Evolutionary conservation across 345 rosid genomes (phyloP).

Genomic region (Salix koriyanagi): DNA sequence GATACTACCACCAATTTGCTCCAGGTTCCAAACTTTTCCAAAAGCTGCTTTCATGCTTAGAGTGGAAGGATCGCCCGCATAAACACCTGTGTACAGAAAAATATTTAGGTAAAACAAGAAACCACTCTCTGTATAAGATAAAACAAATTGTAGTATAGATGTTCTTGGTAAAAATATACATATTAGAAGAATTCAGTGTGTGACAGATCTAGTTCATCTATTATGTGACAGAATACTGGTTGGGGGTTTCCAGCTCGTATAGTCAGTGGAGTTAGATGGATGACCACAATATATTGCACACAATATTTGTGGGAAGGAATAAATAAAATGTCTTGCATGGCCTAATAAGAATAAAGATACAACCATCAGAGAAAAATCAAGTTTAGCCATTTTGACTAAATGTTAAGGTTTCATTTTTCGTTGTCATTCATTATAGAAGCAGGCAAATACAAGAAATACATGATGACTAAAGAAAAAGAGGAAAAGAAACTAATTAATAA

Average conservation of each 20-base stretch:
- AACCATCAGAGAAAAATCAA: background rate
- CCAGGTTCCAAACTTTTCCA: conserved; percentile 95
- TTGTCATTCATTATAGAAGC: background rate
- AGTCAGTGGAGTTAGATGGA: background rate
- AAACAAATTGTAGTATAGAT: background rate
- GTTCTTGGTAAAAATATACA: background rate
- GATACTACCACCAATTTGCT: conserved; percentile 81
- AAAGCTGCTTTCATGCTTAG: conserved; percentile 94
- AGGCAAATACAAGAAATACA: background rate
- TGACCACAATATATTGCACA: background rate
- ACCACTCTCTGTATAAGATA: background rate
- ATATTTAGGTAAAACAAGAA: background rate
- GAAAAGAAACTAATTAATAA: background rate
- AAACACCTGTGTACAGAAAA: conserved; percentile 55
- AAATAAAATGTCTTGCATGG: background rate
- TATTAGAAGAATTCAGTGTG: background rate
- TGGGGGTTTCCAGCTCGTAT: background rate
- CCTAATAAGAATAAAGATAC: background rate
- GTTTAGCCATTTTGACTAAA: background rate
- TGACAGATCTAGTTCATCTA: background rate
- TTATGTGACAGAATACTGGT: background rate
- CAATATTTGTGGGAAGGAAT: background rate
- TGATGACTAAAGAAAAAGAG: background rate
- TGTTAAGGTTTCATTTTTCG: background rate
- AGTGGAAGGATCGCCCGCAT: conserved; percentile 92